These are phyloP conservation scores for Backusella circina DNA, from an alignment of 192 early-diverging fungal genomes.

Conservation along the genomic window DNA sequence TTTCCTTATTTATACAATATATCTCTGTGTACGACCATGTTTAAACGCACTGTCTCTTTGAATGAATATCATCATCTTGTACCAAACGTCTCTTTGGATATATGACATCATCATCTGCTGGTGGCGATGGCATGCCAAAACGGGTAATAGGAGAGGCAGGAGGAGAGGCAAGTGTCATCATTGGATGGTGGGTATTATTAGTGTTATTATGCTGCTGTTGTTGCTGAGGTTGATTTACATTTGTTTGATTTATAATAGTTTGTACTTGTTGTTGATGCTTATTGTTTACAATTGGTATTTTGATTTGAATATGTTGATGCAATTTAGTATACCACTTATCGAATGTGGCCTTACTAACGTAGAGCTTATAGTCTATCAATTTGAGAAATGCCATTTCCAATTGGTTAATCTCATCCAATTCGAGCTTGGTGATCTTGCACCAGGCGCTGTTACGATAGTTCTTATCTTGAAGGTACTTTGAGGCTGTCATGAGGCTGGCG, in stretches of 20 bases:
- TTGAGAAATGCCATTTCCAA: conserved; percentile 79
- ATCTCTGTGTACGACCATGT: background rate
- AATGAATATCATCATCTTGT: background rate
- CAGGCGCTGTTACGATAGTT: conserved; percentile 82
- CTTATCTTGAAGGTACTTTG: conserved; percentile 83
- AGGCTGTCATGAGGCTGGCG: conserved; percentile 78
- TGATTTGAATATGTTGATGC: conserved; percentile 13
- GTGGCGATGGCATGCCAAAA: background rate
- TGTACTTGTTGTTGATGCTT: background rate
- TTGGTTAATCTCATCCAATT: conserved; percentile 72
- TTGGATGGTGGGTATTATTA: background rate
- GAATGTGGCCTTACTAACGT: conserved; percentile 56
- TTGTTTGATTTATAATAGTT: background rate
- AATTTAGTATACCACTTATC: conserved; percentile 57
- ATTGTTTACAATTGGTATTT: background rate
- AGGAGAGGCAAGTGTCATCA: background rate
- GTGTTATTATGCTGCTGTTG: background rate
- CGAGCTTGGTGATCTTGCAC: conserved; percentile 80
- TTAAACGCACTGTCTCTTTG: background rate
- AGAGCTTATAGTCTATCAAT: conserved; percentile 73
- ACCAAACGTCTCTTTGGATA: background rate
- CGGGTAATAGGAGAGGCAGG: background rate
- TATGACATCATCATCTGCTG: background rate
- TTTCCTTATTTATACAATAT: background rate
- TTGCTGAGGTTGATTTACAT: background rate